A percentile compares a stretch with the other conserved stretches of the same genome.
phyloP scores from a whole-genome alignment of 2,329 filamentous ascomycete species.

The Orbilia ellipsospora region DNA sequence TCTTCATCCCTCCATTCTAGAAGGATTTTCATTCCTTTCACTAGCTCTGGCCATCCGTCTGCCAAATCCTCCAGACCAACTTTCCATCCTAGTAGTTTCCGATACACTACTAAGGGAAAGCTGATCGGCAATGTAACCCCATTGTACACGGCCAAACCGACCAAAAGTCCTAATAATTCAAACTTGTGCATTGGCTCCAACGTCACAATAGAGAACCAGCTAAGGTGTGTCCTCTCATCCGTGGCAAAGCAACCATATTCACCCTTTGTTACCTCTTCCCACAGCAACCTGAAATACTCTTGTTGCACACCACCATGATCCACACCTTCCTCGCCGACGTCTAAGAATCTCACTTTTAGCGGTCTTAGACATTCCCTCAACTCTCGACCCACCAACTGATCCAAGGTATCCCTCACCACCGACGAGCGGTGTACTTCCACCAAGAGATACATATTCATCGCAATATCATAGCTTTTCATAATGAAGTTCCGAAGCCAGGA shows the following conservation, averaged over 20 bases:
- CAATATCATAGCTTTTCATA: constrained; percentile 67
- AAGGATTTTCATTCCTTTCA: constrained; percentile 77
- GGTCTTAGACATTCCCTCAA: constrained; percentile 83
- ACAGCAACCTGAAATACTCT: constrained; percentile 89
- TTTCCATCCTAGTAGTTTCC: constrained; percentile 76
- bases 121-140: constrained; percentile 89
- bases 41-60: constrained; percentile 87
- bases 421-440: constrained; percentile 75
- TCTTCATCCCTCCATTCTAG: constrained; percentile 80
- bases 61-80: constrained; percentile 79
- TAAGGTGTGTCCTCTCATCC: constrained; percentile 79
- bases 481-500: constrained; percentile 53
- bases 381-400: constrained; percentile 90
- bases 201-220: constrained; percentile 87
- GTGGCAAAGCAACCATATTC: constrained; percentile 83
- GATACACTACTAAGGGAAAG: constrained; percentile 86
- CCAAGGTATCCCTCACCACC: constrained; percentile 78
- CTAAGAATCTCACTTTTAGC: constrained; percentile 86
- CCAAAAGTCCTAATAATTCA: constrained; percentile 85
- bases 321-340: constrained; percentile 84
- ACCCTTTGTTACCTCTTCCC: constrained; percentile 81
- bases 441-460: constrained; percentile 77
- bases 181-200: constrained; percentile 88
- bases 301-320: constrained; percentile 96
- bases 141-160: constrained; percentile 92